Conservation (phyloP, 1,284 basidiomycete species). For the Cerioporus squamosus region DNA sequence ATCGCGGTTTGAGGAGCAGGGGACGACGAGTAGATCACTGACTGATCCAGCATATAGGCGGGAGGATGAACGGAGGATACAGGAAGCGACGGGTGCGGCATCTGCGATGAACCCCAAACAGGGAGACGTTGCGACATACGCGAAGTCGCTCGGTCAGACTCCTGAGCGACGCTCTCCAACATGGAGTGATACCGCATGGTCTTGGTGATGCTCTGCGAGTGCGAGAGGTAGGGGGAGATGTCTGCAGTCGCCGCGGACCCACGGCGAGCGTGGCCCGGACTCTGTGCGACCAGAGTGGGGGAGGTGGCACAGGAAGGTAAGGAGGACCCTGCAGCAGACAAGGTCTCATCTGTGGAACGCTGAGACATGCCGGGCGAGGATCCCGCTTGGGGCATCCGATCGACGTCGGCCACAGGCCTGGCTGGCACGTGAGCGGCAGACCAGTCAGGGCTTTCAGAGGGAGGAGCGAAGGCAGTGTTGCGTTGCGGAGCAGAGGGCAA, state of each 20-base stretch:
- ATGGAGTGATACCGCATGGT: slow-evolving; percentile 73
- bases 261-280: slow-evolving; percentile 22
- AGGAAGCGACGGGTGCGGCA: slow-evolving; percentile 16
- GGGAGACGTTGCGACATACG: slow-evolving; percentile 40
- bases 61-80: slow-evolving; percentile 28
- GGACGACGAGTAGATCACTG: slow-evolving; percentile 40
- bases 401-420: background rate
- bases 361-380: slow-evolving; percentile 7
- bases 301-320: background rate
- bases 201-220: slow-evolving; percentile 58
- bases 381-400: slow-evolving; percentile 3
- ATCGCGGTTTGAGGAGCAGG: slow-evolving; percentile 13
- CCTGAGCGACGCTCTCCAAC: slow-evolving; percentile 74
- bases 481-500: slow-evolving; percentile 11
- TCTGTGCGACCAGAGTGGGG: background rate
- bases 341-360: background rate
- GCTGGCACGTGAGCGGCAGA: slow-evolving; percentile 13
- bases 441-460: slow-evolving; percentile 15
- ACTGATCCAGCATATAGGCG: slow-evolving; percentile 19
- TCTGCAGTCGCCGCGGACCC: slow-evolving; percentile 47
- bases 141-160: slow-evolving; percentile 66
- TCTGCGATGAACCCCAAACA: slow-evolving; percentile 9
- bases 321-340: background rate
- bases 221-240: slow-evolving; percentile 67
- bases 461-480: slow-evolving; percentile 1